Evolutionary conservation across 768 basidiomycete species (phyloP).

Genomic region (Tubosaeta sp.): DNA sequence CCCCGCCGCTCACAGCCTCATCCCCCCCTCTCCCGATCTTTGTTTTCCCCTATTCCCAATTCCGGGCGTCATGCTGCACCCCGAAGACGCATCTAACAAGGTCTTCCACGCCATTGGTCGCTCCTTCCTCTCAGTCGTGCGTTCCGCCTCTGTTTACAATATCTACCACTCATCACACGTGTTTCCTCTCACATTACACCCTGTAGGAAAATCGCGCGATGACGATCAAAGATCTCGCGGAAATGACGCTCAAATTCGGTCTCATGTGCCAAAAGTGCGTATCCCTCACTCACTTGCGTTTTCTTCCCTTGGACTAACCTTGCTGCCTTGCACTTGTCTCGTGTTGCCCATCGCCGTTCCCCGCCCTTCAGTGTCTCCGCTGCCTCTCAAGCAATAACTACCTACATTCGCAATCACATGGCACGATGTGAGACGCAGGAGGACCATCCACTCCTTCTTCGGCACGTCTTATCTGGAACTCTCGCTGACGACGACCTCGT

Average conservation of each 20-base stretch:
- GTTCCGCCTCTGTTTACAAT: slow-evolving; percentile 24
- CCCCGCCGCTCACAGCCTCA: slow-evolving; percentile 19
- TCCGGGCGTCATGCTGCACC: slow-evolving; percentile 61
- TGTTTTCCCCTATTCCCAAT: slow-evolving; percentile 51
- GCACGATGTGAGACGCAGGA: slow-evolving; percentile 66
- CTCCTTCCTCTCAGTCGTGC: slow-evolving; percentile 68
- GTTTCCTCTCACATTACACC: slow-evolving; percentile 7
- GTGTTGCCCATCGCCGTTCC: slow-evolving; percentile 8
- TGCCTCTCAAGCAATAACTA: slow-evolving; percentile 77
- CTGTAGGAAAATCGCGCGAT: slow-evolving; percentile 73
- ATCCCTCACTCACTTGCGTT: slow-evolving; percentile 11
- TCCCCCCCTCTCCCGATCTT: slow-evolving; percentile 14
- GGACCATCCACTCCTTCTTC: slow-evolving; percentile 70
- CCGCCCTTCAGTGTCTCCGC: slow-evolving; percentile 55
- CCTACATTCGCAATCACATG: slow-evolving; percentile 73
- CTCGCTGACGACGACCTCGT: slow-evolving; percentile 69
- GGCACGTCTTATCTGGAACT: slow-evolving; percentile 70
- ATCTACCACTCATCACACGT: slow-evolving; percentile 17
- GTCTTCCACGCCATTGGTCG: slow-evolving; percentile 71
- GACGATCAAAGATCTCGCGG: slow-evolving; percentile 83
- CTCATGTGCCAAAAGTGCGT: slow-evolving; percentile 74
- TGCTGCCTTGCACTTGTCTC: slow-evolving; percentile 8
- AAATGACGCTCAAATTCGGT: slow-evolving; percentile 60
- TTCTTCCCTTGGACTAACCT: slow-evolving; percentile 4
- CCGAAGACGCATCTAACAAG: slow-evolving; percentile 68